phyloP scores from a whole-genome alignment of 1,284 basidiomycete species.

The Papiliotrema fonsecae region DNA sequence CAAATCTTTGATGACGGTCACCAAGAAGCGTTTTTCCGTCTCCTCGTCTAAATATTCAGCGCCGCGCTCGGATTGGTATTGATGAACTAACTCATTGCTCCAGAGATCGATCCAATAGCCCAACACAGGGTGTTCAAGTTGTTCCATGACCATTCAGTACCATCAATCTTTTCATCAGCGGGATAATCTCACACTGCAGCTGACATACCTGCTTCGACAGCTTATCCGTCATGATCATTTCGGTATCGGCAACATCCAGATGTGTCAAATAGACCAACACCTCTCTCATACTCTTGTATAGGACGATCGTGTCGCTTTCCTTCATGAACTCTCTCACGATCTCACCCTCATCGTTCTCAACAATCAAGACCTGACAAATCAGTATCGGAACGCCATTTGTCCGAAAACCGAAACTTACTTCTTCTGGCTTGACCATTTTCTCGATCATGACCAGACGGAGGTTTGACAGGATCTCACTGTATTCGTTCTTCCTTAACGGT shows the following conservation, averaged over 20 bases:
- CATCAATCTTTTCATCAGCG: slow-evolving; percentile 60
- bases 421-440: slow-evolving; percentile 99
- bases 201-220: slow-evolving; percentile 72
- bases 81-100: slow-evolving; percentile 84
- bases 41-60: slow-evolving; percentile 68
- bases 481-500: slow-evolving; percentile 86
- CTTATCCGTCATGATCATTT: slow-evolving; percentile 96
- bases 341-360: slow-evolving; percentile 99
- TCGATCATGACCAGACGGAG: slow-evolving; percentile 95
- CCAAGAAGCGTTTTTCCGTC: slow-evolving; percentile 97
- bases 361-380: slow-evolving; percentile 74
- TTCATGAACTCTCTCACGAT: slow-evolving; percentile 99
- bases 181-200: neutral
- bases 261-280: slow-evolving; percentile 96
- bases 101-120: slow-evolving; percentile 99
- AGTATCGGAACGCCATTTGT: slow-evolving; percentile 4
- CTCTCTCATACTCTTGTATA: slow-evolving; percentile 99
- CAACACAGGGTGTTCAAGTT: slow-evolving; percentile 99
- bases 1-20: slow-evolving; percentile 98
- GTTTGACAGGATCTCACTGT: slow-evolving; percentile 91
- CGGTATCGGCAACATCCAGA: slow-evolving; percentile 91
- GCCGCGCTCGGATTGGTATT: neutral
- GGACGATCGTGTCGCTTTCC: slow-evolving; percentile 95
- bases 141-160: slow-evolving; percentile 98
- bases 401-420: slow-evolving; percentile 56